Evolutionary conservation across 495 filamentous ascomycete genomes (phyloP), one percentile per base, ranked within the genome.

Genomic region (Pyrenopolyporus hunteri): DNA sequence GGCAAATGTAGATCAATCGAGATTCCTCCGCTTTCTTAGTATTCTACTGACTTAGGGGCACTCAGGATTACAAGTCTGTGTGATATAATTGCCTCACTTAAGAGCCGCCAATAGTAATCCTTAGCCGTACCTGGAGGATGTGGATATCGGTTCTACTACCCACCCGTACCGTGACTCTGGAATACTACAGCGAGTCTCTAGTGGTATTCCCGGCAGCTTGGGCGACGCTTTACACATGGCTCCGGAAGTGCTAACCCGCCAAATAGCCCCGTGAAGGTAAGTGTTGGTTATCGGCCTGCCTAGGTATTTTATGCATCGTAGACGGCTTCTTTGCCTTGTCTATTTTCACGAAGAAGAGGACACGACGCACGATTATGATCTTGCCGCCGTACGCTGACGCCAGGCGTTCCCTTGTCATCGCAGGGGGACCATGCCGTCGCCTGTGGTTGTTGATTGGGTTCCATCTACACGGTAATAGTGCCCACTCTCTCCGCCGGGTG

Each of bases 371-470:
- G 35, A 33, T 36, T 20, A 14, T 48, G 16, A 23, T 20, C 22
- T 25, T 45, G 35, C 33, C 25, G 49, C 35, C 36, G 16, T 9
- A 37, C 29, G 39, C 20, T 42, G 42, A 54, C 16, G 26, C 11
- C 11, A 14, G 8, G 0, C 28, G n/a, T 29, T 20, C 20, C 31
- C 33, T 31, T 55, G 22, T 54, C 26, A 26, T 48, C 23, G 16
- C 32, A 23, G 17, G 32, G 13, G 33, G 19, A n/a, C 23, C 26
- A 51, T 63, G 13, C 22, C 6, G 7, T 40, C 19, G 8, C 17
- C 17, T 14, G 36, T 4, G 33, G 11, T 23, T 37, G 1, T 17
- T 57, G 31, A 57, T 63, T 63, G 59, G 59, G 10, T 63, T 53
- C 53, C 53, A 33, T 20, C 25, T 31, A 47, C 33, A 28, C 19